Evolutionary conservation across 352 stramenopile genomes (phyloP), one percentile per base, ranked within the genome.

Genomic region (Pythium dissimile): DNA sequence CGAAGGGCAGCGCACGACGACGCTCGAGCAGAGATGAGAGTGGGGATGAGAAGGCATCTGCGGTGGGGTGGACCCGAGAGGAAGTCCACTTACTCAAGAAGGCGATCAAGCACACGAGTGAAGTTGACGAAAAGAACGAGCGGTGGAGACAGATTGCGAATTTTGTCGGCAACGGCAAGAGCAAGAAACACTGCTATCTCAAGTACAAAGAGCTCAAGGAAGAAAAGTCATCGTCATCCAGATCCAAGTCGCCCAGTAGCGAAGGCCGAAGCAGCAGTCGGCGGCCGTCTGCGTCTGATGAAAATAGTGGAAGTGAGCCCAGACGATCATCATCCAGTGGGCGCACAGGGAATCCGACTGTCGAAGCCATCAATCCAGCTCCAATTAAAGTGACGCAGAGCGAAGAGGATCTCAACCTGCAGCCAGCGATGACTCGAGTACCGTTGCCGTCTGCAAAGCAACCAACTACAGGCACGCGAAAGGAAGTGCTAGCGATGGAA

Each of bases 151-250:
- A 84, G 39, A 89, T 91, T 38, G 77, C 77, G 0, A 45, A 15
- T n/a, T 39, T 80, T 12, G 75, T 93, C 12, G 76, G 81, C 12
- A 79, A 75, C 38, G 63, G 64, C 1, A 88, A 85, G 51, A 73
- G 65, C n/a, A 92, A 92, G 45, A 89, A 89, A 58, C 69, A 89
- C 37, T 93, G 84, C 65, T 91, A 92, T 54, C 18, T 89, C 27
- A 92, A 93, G 64, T 93, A 93, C 69, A 93, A 93, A 62, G 70
- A 88, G 34, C 67, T 93, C 26, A 89, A 88, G 50, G 68, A 85
- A 26, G 75, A 86, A 45, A 84, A 80, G 32, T 63, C 56, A 3
- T 78, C 69, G 27, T 60, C 65, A 4, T 37, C 26, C 3, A 34
- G 27, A 3, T 32, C n/a, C n/a, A n/a, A n/a, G n/a, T n/a, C n/a